Evolutionary conservation across 345 rosid genomes (phyloP), one percentile per base, ranked within the genome.

Genomic region (Salix viminalis): DNA sequence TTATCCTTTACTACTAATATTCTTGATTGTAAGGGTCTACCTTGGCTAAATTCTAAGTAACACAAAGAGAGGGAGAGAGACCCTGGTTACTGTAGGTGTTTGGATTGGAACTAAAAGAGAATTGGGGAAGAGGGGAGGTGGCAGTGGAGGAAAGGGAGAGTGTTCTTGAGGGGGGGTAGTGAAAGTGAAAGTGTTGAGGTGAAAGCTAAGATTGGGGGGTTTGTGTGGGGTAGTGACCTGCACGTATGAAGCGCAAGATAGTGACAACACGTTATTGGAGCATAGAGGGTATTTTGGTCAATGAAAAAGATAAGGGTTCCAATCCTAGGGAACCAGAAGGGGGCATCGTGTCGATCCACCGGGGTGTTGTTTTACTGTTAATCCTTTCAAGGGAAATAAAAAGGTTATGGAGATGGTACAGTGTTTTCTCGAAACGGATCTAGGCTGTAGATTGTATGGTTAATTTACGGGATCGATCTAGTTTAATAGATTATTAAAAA

Each of bases 181-280:
- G 82, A 74, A 72, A 72, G 44, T 41, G 44, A 41, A 10, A 10
- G 44, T 0, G 44, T 2, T 41, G 44, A 41, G 13, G 42, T 32
- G 77, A 77, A 75, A 26, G 65, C 6, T 52, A 42, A 11, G 44
- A 15, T 67, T 44, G 44, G 34, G 65, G 19, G 46, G 7, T 34
- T 50, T 71, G 62, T 2, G 71, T 76, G 69, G 83, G 65, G 72
- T 39, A 48, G 67, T 24, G 71, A 67, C 62, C 76, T 82, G 76
- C 81, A 68, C 76, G 79, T 13, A 70, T 24, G 76, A 76, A 69
- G 79, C n/a, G 60, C 36, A 54, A 54, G 85, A 83, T 54, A 16
- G 81, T 14, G 84, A 86, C 88, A 72, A 75, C 75, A 77, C 80
- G 39, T 13, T 6, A 23, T 24, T 44, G 12, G 42, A 26, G n/a